Evolutionary conservation across 78 protist genomes (phyloP).

Genomic region (Dictyostelium brefeldianum): DNA sequence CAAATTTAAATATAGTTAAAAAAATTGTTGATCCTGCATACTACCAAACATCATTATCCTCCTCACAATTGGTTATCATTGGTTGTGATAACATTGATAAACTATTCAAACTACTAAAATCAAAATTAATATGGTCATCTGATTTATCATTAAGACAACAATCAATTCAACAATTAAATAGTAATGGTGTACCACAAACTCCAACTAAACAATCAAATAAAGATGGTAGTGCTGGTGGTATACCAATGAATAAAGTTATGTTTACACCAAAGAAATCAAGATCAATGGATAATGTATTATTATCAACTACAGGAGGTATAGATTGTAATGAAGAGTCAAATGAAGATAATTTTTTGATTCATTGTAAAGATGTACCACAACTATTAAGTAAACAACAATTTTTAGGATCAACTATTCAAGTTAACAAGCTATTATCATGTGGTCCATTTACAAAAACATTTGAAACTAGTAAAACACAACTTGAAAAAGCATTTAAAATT

Average conservation of each 20-base stretch:
- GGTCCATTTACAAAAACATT: constrained; percentile 24
- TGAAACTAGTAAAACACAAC: not conserved
- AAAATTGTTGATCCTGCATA: constrained; percentile 51
- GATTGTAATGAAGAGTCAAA: not conserved
- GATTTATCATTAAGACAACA: not conserved
- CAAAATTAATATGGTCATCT: constrained; percentile 9
- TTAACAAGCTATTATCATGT: constrained; percentile 19
- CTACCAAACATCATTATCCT: constrained; percentile 53
- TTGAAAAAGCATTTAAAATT: constrained; percentile 26
- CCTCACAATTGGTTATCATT: constrained; percentile 7
- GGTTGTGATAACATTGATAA: constrained; percentile 12
- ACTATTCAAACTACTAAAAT: not conserved
- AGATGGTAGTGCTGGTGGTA: not conserved
- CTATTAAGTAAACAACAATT: constrained; percentile 34
- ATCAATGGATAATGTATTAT: not conserved
- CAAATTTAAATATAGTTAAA: not conserved
- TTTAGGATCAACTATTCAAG: constrained; percentile 13
- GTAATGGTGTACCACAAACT: not conserved
- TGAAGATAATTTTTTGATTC: not conserved
- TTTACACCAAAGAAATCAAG: constrained; percentile 37
- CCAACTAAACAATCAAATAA: not conserved
- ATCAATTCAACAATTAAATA: not conserved
- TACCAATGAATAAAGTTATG: not conserved
- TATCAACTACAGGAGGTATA: not conserved
- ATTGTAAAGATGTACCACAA: constrained; percentile 49